A percentile compares a stretch with the other conserved stretches of the same genome.
Evolutionary conservation across 768 basidiomycete genomes (phyloP).

Genomic region (Naganishia vaughanmartiniae): DNA sequence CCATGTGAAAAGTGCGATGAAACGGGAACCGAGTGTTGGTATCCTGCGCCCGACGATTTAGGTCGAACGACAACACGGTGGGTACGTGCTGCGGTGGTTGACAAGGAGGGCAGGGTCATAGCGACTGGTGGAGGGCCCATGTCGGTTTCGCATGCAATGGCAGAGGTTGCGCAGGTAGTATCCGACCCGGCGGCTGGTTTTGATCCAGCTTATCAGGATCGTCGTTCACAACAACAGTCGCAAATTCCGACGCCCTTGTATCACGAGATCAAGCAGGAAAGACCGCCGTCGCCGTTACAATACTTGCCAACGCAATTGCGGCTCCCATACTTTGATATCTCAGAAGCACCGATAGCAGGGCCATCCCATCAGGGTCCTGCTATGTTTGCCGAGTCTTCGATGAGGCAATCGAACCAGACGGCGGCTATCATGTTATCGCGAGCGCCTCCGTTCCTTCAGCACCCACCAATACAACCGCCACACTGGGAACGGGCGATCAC

Average conservation of each 20-base stretch:
- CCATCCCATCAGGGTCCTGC: not conserved
- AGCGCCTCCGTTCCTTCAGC: not conserved
- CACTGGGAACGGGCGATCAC: not conserved
- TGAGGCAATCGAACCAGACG: not conserved
- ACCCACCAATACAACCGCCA: not conserved
- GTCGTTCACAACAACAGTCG: not conserved
- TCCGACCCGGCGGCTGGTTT: not conserved
- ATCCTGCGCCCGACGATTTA: slow-evolving; percentile 4
- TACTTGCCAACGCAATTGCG: not conserved
- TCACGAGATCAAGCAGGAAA: not conserved
- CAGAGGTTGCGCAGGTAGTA: not conserved
- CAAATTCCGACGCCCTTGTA: not conserved
- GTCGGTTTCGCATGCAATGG: not conserved
- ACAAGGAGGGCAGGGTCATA: not conserved
- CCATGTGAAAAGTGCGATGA: slow-evolving; percentile 17
- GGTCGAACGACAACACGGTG: slow-evolving; percentile 10
- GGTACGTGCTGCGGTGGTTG: not conserved
- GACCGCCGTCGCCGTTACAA: not conserved
- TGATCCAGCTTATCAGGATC: not conserved
- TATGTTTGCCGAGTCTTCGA: not conserved
- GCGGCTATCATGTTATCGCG: not conserved
- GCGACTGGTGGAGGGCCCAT: not conserved
- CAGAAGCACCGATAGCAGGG: not conserved
- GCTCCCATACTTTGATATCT: not conserved
- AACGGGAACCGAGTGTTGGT: not conserved